phyloP scores from a whole-genome alignment of 2,329 filamentous ascomycete genomes.

The Chrysosporium keratinophilum region DNA sequence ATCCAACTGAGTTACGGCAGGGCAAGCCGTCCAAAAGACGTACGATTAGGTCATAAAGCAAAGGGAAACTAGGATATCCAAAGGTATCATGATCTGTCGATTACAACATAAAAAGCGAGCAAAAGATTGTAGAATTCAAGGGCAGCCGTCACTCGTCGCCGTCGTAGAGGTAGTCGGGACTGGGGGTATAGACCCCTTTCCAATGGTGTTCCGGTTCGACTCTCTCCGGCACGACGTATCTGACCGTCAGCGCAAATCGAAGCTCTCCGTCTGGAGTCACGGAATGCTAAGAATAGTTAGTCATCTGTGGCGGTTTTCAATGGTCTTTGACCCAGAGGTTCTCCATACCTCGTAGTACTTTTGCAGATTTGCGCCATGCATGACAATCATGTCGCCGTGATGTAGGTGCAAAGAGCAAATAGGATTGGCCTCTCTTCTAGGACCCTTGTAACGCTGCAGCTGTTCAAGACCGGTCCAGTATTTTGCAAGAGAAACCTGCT shows the following conservation, averaged over 20 bases:
- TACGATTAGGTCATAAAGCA: too few relatives aligned
- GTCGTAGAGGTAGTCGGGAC: constrained; percentile 16
- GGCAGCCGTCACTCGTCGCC: constrained; percentile 16
- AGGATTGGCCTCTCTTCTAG: constrained; percentile 22
- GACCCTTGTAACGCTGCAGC: constrained; percentile 19
- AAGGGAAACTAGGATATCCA: too few relatives aligned
- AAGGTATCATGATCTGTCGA: too few relatives aligned
- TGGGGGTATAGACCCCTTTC: constrained; percentile 15
- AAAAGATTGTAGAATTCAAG: too few relatives aligned
- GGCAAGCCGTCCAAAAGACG: too few relatives aligned
- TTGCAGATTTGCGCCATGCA: constrained; percentile 47
- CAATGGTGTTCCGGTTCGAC: constrained; percentile 22
- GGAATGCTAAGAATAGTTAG: constrained; percentile 28
- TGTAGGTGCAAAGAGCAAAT: constrained; percentile 39
- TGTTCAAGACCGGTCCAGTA: constrained; percentile 22
- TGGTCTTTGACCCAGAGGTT: background rate
- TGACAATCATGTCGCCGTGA: constrained; percentile 49
- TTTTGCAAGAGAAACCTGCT: constrained; percentile 16
- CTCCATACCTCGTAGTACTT: constrained; percentile 42
- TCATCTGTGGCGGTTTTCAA: background rate
- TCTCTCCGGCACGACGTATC: constrained; percentile 35
- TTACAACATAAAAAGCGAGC: too few relatives aligned
- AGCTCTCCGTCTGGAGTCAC: constrained; percentile 37
- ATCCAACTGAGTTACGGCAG: too few relatives aligned
- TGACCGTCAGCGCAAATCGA: constrained; percentile 42